These are phyloP conservation scores for Ambispora gerdemannii DNA, from an alignment of 192 early-diverging fungal species.

Conservation along the genomic window DNA sequence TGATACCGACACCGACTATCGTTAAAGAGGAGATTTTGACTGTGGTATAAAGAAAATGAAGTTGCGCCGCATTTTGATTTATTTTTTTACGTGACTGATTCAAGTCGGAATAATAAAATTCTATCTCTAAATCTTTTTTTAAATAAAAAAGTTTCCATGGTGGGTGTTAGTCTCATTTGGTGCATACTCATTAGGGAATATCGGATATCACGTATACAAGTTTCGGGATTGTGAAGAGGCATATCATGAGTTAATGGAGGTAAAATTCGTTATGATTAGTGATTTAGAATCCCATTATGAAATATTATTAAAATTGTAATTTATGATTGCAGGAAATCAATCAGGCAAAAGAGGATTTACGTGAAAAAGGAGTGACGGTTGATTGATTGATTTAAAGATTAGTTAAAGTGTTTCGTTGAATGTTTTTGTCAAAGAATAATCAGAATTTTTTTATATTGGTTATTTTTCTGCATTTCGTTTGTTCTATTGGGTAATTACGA, in stretches of 20 bases:
- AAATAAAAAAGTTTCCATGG: conserved; percentile 61
- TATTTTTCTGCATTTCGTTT: no score
- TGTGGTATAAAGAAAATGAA: conserved; percentile 54
- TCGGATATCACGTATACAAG: conserved; percentile 82
- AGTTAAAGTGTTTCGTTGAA: no score
- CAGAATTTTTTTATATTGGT: no score
- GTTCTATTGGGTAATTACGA: no score
- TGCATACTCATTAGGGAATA: conserved; percentile 80
- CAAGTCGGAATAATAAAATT: not conserved
- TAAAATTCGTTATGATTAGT: conserved; percentile 36
- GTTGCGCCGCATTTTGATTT: not conserved
- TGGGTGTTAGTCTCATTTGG: conserved; percentile 82
- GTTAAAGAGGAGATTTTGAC: conserved; percentile 51
- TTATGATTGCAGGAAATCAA: conserved; percentile 11
- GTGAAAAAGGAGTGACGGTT: not conserved
- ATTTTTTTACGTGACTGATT: not conserved
- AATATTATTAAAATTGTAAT: not conserved
- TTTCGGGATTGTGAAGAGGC: conserved; percentile 95
- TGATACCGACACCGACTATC: conserved; percentile 46
- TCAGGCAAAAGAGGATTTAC: conserved; percentile 20
- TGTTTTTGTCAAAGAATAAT: no score
- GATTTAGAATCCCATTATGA: not conserved
- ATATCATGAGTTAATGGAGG: conserved; percentile 73
- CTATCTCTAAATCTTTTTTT: not conserved
- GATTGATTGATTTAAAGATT: no score